Evolutionary conservation across 768 basidiomycete species (phyloP).

Genomic region (Lactarius indigo): DNA sequence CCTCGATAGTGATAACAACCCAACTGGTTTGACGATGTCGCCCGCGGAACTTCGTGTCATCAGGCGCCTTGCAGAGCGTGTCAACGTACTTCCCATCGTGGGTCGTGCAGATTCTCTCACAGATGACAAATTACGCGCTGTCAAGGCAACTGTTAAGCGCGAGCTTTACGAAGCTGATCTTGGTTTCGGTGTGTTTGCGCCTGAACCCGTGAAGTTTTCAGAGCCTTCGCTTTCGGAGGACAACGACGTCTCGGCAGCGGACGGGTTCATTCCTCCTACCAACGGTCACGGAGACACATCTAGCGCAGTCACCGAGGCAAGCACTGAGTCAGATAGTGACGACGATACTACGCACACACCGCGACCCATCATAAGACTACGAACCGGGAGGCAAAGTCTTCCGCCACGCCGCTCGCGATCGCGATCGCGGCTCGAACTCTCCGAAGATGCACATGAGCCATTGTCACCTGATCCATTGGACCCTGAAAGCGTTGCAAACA

Average conservation of each 20-base stretch:
- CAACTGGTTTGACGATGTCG: slow-evolving; percentile 59
- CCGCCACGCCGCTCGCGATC: slow-evolving; percentile 57
- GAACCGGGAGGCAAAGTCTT: slow-evolving; percentile 43
- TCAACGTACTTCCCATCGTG: slow-evolving; percentile 80
- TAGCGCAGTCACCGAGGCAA: slow-evolving; percentile 28
- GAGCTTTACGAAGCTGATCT: slow-evolving; percentile 65
- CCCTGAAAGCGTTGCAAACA: slow-evolving; percentile 66
- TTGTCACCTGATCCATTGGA: slow-evolving; percentile 54
- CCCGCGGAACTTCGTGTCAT: slow-evolving; percentile 79
- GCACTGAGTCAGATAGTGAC: slow-evolving; percentile 42
- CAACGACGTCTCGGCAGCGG: slow-evolving; percentile 3
- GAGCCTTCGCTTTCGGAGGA: slow-evolving; percentile 15
- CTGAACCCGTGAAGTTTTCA: slow-evolving; percentile 33
- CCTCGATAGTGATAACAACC: slow-evolving; percentile 48
- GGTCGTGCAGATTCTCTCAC: slow-evolving; percentile 81
- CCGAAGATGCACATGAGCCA: slow-evolving; percentile 57
- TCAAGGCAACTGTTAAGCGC: slow-evolving; percentile 69
- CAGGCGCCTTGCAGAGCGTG: slow-evolving; percentile 64
- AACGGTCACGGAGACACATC: slow-evolving; percentile 31
- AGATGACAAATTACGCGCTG: slow-evolving; percentile 63
- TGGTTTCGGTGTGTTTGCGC: slow-evolving; percentile 73
- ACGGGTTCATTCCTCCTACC: slow-evolving; percentile 19
- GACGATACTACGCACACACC: slow-evolving; percentile 55
- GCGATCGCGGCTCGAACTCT: slow-evolving; percentile 60
- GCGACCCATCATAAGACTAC: slow-evolving; percentile 76